These are phyloP conservation scores for Hyparrhenia diplandra DNA, from an alignment of 176 grass and related monocot genomes.

Conservation along the genomic window DNA sequence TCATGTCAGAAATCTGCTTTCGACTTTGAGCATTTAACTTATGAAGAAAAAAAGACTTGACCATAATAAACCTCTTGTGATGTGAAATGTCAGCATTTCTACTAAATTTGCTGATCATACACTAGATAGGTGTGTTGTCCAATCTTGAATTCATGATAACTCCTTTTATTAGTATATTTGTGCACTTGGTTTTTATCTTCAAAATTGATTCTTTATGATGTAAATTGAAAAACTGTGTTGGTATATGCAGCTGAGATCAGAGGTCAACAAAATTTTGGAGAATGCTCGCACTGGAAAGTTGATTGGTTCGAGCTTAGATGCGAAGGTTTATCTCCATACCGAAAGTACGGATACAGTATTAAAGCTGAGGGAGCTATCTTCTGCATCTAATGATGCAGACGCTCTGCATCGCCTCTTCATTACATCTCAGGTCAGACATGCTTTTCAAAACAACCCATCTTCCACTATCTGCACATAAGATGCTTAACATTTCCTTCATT, in stretches of 20 bases:
- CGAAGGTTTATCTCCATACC: constrained; percentile 76
- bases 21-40: constrained; percentile 17
- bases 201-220: neutral
- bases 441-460: neutral
- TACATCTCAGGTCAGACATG: constrained; percentile 68
- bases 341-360: constrained; percentile 39
- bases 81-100: constrained; percentile 11
- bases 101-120: neutral
- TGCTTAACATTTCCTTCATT: constrained; percentile 4
- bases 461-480: neutral
- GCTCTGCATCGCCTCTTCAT: constrained; percentile 83
- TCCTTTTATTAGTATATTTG: constrained; percentile 11
- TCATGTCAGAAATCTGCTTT: neutral
- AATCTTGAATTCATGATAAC: neutral
- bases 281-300: constrained; percentile 83
- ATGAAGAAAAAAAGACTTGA: neutral
- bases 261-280: constrained; percentile 99
- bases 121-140: neutral
- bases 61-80: neutral
- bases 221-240: constrained; percentile 11
- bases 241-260: constrained; percentile 76
- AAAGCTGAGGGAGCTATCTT: constrained; percentile 66
- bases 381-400: constrained; percentile 80
- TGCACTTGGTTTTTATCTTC: constrained; percentile 3
- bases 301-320: constrained; percentile 90